Conservation (phyloP, 192 early-diverging fungal genomes). For the Radiomyces spectabilis region DNA sequence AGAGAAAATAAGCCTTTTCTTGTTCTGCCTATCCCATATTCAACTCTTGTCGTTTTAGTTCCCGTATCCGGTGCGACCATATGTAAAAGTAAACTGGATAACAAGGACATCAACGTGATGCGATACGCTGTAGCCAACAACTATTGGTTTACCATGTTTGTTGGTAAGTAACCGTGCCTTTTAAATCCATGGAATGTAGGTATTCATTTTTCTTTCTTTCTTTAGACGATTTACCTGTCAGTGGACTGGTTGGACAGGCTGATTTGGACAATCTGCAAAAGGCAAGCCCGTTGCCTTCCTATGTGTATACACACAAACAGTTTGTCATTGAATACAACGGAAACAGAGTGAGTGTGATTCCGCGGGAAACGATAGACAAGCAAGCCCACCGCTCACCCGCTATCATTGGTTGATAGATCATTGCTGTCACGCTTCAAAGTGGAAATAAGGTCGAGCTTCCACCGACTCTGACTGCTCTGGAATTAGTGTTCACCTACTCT, state of each 20-base stretch:
- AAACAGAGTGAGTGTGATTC: slow-evolving; percentile 38
- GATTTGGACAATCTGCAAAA: slow-evolving; percentile 12
- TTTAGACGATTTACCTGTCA: slow-evolving; percentile 53
- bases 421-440: slow-evolving; percentile 37
- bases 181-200: slow-evolving; percentile 17
- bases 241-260: slow-evolving; percentile 41
- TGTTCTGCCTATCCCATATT: neutral
- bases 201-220: neutral
- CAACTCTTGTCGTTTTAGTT: slow-evolving; percentile 14
- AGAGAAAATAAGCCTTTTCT: no score
- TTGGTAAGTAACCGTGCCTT: slow-evolving; percentile 30
- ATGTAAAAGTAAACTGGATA: slow-evolving; percentile 36
- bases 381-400: no score
- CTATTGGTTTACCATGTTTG: slow-evolving; percentile 63
- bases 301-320: slow-evolving; percentile 52
- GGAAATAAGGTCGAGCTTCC: no score
- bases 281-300: slow-evolving; percentile 1
- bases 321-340: slow-evolving; percentile 59
- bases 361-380: no score
- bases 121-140: slow-evolving; percentile 54
- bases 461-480: slow-evolving; percentile 8
- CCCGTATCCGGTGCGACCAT: slow-evolving; percentile 31
- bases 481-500: slow-evolving; percentile 66
- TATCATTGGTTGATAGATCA: no score
- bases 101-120: slow-evolving; percentile 46